Evolutionary conservation across 805 yeast genomes (phyloP), one percentile per base, ranked within the genome.

Genomic region (Teunomyces cretensis): DNA sequence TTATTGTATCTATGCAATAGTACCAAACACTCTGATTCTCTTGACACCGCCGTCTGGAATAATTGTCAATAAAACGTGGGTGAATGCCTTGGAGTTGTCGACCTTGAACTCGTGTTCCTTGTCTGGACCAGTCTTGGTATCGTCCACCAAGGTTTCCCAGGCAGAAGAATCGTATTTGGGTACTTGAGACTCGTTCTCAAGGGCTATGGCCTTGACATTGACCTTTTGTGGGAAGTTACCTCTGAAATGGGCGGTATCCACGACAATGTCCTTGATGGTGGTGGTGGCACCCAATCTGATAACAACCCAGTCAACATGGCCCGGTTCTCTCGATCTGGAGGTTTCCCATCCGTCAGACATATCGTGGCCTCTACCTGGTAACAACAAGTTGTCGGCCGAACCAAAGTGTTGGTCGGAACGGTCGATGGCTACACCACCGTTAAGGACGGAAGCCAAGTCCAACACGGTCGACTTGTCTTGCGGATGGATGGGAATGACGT

Each of bases 271-370:
- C 19, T 75, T 68, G 43, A 89, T 73, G 12, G 73, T 73, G 3
- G 88, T 74, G 36, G 62, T 58, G 28, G 84, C 80, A 14, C 97
- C 97, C 43, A 92, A 76, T 55, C 84, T 80, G 47, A 92, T 78
- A 42, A 88, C 79, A 2, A 82, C 96, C 97, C 97, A 92, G 72
- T 92, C 99, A 31, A 79, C 82, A 63, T 92, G 98, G 36, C 88
- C 90, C 3, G 83, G 79, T 9, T 70, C 74, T 62, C 98, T 79
- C 1, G 97, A 89, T 63, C 99, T 81, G 56, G 80, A 81, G 17
- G 99, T 92, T 64, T 92, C 99, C 99, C 99, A 92, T 11, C 99
- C 99, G 61, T 94, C 98, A 41, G 94, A 81, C 98, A 92, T 92
- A 65, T 92, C 97, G 56, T 77, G 80, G 42, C 99, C 99, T 49